Conservation (phyloP, 352 stramenopile species). For the Globisporangium paddicum region DNA sequence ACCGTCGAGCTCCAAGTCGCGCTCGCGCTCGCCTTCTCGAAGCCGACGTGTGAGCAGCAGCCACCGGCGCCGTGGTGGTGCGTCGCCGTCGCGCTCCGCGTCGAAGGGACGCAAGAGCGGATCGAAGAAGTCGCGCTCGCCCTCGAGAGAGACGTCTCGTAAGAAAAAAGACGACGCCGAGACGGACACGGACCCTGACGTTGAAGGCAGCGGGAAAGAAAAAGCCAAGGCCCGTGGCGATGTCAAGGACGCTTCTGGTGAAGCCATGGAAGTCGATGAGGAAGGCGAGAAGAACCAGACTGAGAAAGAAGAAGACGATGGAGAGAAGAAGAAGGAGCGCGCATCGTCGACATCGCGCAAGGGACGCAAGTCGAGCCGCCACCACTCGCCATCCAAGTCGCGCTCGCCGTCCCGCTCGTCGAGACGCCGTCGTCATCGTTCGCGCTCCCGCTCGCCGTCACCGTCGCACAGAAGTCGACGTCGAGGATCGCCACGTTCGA, state of each 20-base stretch:
- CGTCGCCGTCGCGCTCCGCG: conserved; percentile 7
- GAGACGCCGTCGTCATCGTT: conserved; percentile 40
- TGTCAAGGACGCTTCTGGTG: conserved; percentile 10
- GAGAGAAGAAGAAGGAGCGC: conserved; percentile 15
- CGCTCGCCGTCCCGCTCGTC: conserved; percentile 53
- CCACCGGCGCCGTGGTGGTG: conserved; percentile 6
- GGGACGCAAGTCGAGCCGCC: conserved; percentile 43
- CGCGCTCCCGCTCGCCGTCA: conserved; percentile 44
- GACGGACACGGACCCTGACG: conserved; percentile 7
- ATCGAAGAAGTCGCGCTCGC: conserved; percentile 20
- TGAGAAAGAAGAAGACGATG: not conserved
- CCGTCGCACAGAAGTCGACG: conserved; percentile 36
- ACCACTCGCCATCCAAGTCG: conserved; percentile 48
- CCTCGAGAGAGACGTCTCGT: conserved; percentile 12
- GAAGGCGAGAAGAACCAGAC: not conserved
- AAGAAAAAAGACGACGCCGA: conserved; percentile 17
- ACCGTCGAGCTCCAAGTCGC: conserved; percentile 19
- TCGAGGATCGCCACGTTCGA: conserved; percentile 33
- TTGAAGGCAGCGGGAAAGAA: conserved; percentile 4
- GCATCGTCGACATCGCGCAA: not conserved
- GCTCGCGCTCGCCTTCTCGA: conserved; percentile 22
- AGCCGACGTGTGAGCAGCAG: conserved; percentile 10
- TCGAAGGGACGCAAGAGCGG: conserved; percentile 10
- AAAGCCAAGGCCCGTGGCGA: not conserved
- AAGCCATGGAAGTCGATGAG: conserved; percentile 17